Evolutionary conservation across 2,329 filamentous ascomycete species (phyloP).

Genomic region (Westerdykella ornata): DNA sequence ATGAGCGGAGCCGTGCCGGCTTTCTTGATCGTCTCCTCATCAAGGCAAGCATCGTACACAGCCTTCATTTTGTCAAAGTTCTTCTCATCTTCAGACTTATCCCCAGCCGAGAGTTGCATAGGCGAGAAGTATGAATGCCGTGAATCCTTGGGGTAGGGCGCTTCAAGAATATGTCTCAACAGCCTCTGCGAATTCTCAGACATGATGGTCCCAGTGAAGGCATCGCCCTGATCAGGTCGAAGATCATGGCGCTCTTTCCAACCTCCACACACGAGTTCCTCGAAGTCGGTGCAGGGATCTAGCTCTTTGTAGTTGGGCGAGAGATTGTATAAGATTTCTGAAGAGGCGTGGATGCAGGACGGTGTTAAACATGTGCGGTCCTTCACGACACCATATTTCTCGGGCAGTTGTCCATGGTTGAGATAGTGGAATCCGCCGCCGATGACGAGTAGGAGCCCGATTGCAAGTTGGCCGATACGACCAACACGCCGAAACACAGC

Average conservation of each 20-base stretch:
- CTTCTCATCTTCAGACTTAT: conserved; percentile 47
- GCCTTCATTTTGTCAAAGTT: conserved; percentile 62
- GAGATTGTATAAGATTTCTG: conserved; percentile 56
- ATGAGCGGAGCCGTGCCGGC: conserved; percentile 52
- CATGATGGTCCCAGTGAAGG: conserved; percentile 57
- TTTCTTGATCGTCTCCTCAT: conserved; percentile 52
- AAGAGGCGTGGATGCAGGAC: conserved; percentile 57
- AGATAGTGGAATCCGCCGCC: too few relatives aligned
- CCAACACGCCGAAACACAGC: too few relatives aligned
- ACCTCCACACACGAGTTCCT: conserved; percentile 60
- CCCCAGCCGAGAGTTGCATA: conserved; percentile 20
- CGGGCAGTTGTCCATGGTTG: too few relatives aligned
- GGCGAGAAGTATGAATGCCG: conserved; percentile 49
- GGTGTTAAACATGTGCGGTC: conserved; percentile 56
- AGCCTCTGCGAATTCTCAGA: conserved; percentile 53
- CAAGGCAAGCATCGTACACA: conserved; percentile 60
- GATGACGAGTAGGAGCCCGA: too few relatives aligned
- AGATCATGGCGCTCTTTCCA: conserved; percentile 60
- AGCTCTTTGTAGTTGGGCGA: conserved; percentile 56
- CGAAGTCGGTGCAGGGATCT: conserved; percentile 64
- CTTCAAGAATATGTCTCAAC: conserved; percentile 58
- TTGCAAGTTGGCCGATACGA: too few relatives aligned
- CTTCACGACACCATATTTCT: too few relatives aligned
- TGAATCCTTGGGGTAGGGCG: conserved; percentile 42
- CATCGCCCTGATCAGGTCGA: conserved; percentile 55